Base-by-base conservation (phyloP, 306 rosid genomes). In the Biancaea sappan region DNA sequence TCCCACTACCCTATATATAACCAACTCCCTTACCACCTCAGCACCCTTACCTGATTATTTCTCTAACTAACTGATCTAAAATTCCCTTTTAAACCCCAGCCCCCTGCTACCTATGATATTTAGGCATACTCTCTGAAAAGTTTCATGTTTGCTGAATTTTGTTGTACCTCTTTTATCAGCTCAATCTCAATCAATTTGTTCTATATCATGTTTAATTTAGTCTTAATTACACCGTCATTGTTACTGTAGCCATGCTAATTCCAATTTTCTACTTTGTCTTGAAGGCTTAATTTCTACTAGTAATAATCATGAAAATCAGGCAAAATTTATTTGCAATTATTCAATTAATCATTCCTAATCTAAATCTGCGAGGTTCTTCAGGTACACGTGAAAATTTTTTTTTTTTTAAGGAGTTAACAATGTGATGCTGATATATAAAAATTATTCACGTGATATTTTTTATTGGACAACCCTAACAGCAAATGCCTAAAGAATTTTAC, bases 271-370 rank as follows among this genome's bases (percentile, higher is more conserved):
- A n/a, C 50, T 31, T 2, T 31, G 34, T 31, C 34, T 53, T 69
- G 31, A n/a, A 47, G 60, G 66, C 34, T 61, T 29, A 52, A 29
- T 71, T 22, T 19, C 22, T 38, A 51, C 43, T 32, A 52, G 63
- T 28, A 48, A 71, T 46, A 21, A 47, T 37, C n/a, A 53, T 21
- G 48, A 57, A 58, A 64, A 70, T 64, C 72, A 65, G 59, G 60
- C 57, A 77, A 73, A 54, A n/a, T n/a, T n/a, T n/a, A n/a, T n/a
- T n/a, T n/a, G n/a, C 37, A 54, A 74, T 56, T 29, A 67, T 60
- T 54, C 21, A 60, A 56, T 72, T 43, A 16, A 21, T 57, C 34
- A 59, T 53, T 80, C 24, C 64, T 79, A 56, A 38, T 24, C 34
- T 4, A 31, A 2, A 31, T n/a, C n/a, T n/a, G n/a, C n/a, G n/a